Evolutionary conservation across 345 rosid genomes (phyloP), one percentile per base, ranked within the genome.

Genomic region (Mercurialis annua): DNA sequence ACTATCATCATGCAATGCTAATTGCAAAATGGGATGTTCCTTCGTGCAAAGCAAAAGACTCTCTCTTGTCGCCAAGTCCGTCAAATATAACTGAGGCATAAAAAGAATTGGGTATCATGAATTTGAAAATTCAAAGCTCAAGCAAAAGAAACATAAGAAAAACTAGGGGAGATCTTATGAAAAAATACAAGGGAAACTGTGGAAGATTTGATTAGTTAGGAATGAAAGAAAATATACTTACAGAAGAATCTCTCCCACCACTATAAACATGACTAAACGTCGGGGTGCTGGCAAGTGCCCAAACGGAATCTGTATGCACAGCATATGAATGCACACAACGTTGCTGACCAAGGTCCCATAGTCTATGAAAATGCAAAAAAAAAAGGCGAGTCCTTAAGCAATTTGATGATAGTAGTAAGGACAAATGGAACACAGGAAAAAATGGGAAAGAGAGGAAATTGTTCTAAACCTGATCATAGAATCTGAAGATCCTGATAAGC

Each of bases 341-440:
- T 78, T 95, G 99, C 85, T 92, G 98, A 73, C 99, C 98, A 78
- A 95, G 90, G 80, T 95, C 99, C 99, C 99, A 95, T 65, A 95
- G 81, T 80, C 99, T 95, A 77, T 34, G 50, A 69, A 67, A 53
- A 65, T 73, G 61, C 56, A 62, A 36, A 73, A 81, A 51, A 66
- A 70, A 71, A 59, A 56, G 68, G 29, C 57, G 71, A 70, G 30
- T n/a, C n/a, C 33, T 69, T 59, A 49, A 11, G 14, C 29, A 54
- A 66, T 34, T 61, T 65, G 65, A 64, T 17, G 38, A 34, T 54
- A 61, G 55, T 57, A 17, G 66, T 11, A 7, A 57, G 3, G 14
- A 5, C 15, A n/a, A 5, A 8, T 24, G 46, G 4, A 59, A 8
- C 4, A 29, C 17, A 29, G 1, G n/a, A 29, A 4, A 46, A 29